Evolutionary conservation across 192 early-diverging fungal genomes (phyloP), one percentile per base, ranked within the genome.

Genomic region (Coemansia sp.): DNA sequence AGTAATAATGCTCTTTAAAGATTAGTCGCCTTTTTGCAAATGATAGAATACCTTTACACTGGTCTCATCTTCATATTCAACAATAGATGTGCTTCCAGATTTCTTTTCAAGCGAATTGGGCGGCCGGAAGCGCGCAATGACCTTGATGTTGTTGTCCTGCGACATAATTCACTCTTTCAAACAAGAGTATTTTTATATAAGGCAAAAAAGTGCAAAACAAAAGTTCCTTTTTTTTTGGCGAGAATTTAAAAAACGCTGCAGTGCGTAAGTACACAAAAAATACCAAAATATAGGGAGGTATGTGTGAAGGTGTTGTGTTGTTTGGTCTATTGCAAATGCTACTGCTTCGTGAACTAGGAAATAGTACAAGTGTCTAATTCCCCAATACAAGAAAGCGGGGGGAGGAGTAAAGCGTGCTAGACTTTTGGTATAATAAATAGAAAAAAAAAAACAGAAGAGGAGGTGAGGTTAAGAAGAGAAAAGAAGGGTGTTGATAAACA

Each of bases 111-210:
- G 76, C 57, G 88, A 83, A 82, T 98, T 98, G 72, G 95, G 93
- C 57, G 97, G 97, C 57, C 95, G 88, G 84, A 99, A 97, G 57
- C 97, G 91, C 85, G 94, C 95, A 64, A 99, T 91, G 66, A 99
- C 97, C 78, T 91, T 91, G 84, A 98, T 97, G 78, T 93, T 95
- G 76, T 90, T 93, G 75, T 74, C 75, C 67, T 78, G 75, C 76
- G 86, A 87, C 86, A 89, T 89, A 46, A 24, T 60, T 42, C 4
- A 20, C 20, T 39, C 21, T 22, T 27, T 17, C n/a, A 59, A 19
- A 63, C 20, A 11, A 36, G 42, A 25, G 33, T 57, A 25, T 27
- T 52, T 32, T 57, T 27, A 11, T 31, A 57, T 11, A 27, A 57
- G 23, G 33, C 33, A 63, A 51, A 63, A 30, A 32, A 17, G 51